A percentile compares a stretch with the other conserved stretches of the same genome.
phyloP scores from a whole-genome alignment of 306 rosid species.

The Vigna mungo region DNA sequence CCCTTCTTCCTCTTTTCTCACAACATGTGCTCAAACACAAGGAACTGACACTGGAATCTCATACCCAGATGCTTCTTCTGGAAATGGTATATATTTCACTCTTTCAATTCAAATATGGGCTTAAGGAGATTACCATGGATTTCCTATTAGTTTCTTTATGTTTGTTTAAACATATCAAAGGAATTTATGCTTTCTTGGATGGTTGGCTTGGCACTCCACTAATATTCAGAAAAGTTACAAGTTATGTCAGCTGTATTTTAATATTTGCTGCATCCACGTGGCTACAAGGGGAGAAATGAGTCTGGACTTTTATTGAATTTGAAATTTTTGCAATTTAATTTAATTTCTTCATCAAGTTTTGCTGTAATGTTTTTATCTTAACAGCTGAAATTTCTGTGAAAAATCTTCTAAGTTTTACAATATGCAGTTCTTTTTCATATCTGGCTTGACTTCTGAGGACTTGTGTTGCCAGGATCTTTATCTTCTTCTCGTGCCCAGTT shows the following conservation, averaged over 20 bases:
- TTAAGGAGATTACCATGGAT: neutral
- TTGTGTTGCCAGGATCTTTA: constrained; percentile 59
- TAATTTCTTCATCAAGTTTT: constrained; percentile 13
- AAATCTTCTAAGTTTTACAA: neutral
- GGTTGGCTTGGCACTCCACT: neutral
- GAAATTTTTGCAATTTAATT: neutral
- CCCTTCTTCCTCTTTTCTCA: constrained; percentile 44
- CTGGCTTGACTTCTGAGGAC: constrained; percentile 29
- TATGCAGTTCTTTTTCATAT: neutral
- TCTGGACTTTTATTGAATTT: neutral
- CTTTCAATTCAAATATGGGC: constrained; percentile 15
- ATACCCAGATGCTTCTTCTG: constrained; percentile 64
- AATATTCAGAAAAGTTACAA: neutral
- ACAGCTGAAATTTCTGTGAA: neutral
- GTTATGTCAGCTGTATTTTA: constrained; percentile 7
- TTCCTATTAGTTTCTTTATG: neutral
- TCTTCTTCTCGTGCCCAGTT: constrained; percentile 83
- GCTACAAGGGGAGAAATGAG: neutral
- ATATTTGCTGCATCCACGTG: neutral
- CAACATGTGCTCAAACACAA: constrained; percentile 67
- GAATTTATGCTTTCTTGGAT: neutral
- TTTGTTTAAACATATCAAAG: neutral
- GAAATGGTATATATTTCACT: constrained; percentile 39
- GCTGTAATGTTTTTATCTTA: neutral
- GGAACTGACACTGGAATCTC: constrained; percentile 58